Evolutionary conservation across 495 filamentous ascomycete species (phyloP).

Genomic region (Penicillium cataractarum): DNA sequence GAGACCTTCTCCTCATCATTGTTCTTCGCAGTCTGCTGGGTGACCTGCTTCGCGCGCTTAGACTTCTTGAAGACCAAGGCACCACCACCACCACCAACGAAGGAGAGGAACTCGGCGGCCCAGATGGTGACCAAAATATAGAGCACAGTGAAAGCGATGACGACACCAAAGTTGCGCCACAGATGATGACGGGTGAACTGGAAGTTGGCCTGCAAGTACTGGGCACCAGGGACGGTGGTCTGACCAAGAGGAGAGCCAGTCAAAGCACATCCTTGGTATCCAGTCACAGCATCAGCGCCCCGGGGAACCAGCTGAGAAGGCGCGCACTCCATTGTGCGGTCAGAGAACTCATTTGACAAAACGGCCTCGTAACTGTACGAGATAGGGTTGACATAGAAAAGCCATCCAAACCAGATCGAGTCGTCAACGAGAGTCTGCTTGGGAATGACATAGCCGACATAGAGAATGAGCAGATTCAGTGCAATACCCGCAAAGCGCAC

Average conservation of each 20-base stretch:
- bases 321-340: slow-evolving; percentile 61
- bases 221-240: slow-evolving; percentile 56
- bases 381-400: slow-evolving; percentile 75
- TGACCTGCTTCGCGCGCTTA: slow-evolving; percentile 57
- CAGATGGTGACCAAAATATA: slow-evolving; percentile 71
- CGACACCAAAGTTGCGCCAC: slow-evolving; percentile 81
- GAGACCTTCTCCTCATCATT: slow-evolving; percentile 53
- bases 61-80: slow-evolving; percentile 72
- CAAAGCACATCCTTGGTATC: slow-evolving; percentile 65
- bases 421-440: slow-evolving; percentile 62
- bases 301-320: slow-evolving; percentile 58
- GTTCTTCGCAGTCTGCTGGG: slow-evolving; percentile 43
- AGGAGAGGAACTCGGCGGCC: slow-evolving; percentile 58
- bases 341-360: slow-evolving; percentile 69
- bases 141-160: slow-evolving; percentile 69
- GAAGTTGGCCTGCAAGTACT: slow-evolving; percentile 60
- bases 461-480: slow-evolving; percentile 70
- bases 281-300: slow-evolving; percentile 51
- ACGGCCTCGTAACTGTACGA: slow-evolving; percentile 75
- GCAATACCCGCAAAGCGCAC: slow-evolving; percentile 71
- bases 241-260: slow-evolving; percentile 54
- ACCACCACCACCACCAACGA: slow-evolving; percentile 56
- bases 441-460: slow-evolving; percentile 80
- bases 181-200: slow-evolving; percentile 66
- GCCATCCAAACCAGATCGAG: slow-evolving; percentile 81